These are phyloP conservation scores for Suillus hirtellus DNA, from an alignment of 768 basidiomycete genomes.

Conservation along the genomic window DNA sequence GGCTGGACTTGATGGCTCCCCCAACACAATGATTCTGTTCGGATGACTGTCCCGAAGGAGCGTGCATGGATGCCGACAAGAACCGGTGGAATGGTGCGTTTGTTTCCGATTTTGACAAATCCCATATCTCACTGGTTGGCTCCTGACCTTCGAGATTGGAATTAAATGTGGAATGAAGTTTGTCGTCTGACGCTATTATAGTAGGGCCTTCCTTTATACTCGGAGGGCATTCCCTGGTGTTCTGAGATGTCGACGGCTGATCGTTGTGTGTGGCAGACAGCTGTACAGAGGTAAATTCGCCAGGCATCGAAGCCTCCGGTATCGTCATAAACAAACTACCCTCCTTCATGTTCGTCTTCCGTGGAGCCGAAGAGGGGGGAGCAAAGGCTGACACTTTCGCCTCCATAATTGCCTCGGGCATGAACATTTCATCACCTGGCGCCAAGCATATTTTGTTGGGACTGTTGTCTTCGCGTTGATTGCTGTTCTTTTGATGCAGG, in stretches of 20 bases:
- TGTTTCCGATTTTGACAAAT: not conserved
- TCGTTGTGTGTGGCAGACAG: not conserved
- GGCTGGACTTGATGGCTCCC: not conserved
- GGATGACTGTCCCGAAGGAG: not conserved
- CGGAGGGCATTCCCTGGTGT: not conserved
- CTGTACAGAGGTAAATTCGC: not conserved
- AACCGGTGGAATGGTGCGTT: not conserved
- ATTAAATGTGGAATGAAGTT: not conserved
- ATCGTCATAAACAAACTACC: not conserved
- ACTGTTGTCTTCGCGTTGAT: conserved; percentile 1
- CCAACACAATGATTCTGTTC: not conserved
- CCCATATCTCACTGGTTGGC: not conserved
- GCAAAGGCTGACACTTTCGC: not conserved
- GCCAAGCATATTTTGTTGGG: not conserved
- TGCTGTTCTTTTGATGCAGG: not conserved
- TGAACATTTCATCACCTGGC: not conserved
- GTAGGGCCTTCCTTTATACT: not conserved
- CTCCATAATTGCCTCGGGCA: conserved; percentile 3
- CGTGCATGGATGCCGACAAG: not conserved
- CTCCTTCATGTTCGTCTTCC: not conserved
- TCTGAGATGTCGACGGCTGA: not conserved
- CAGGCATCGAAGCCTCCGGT: not conserved
- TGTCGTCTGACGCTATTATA: not conserved
- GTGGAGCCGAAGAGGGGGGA: not conserved
- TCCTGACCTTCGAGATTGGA: not conserved